phyloP scores from a whole-genome alignment of 805 yeast species.

The Ogataea sp. region DNA sequence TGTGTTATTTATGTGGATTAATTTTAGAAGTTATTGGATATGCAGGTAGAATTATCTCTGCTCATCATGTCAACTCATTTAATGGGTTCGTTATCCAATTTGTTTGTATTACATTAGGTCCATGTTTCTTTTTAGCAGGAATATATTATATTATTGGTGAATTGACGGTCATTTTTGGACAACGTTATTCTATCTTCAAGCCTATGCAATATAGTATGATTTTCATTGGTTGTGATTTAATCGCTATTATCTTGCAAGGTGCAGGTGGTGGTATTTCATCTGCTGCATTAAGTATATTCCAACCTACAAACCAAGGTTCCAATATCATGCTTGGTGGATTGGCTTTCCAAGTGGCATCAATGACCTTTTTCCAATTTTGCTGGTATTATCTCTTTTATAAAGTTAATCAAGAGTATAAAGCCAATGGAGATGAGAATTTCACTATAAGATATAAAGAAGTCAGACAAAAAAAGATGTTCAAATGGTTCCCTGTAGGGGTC shows the following conservation, averaged over 20 bases:
- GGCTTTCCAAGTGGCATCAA: slow-evolving; percentile 65
- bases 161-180: slow-evolving; percentile 53
- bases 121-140: slow-evolving; percentile 81
- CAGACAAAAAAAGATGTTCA: slow-evolving; percentile 29
- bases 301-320: slow-evolving; percentile 38
- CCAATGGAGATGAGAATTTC: slow-evolving; percentile 25
- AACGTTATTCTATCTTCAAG: slow-evolving; percentile 37
- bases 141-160: slow-evolving; percentile 67
- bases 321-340: slow-evolving; percentile 73
- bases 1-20: slow-evolving; percentile 46
- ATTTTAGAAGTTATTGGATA: slow-evolving; percentile 64
- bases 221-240: slow-evolving; percentile 58
- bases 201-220: slow-evolving; percentile 58
- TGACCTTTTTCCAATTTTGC: slow-evolving; percentile 50
- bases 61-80: slow-evolving; percentile 23
- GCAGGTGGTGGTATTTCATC: slow-evolving; percentile 74
- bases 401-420: slow-evolving; percentile 21
- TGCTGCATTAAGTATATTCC: slow-evolving; percentile 24
- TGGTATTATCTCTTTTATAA: slow-evolving; percentile 38
- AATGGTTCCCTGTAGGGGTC: slow-evolving; percentile 36
- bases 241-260: slow-evolving; percentile 61
- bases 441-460: slow-evolving; percentile 26
- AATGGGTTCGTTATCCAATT: slow-evolving; percentile 54
- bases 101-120: slow-evolving; percentile 65
- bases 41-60: slow-evolving; percentile 45